Percentiles rank a stretch among this genome's conserved stretches.
Conservation (phyloP, 2,329 filamentous ascomycete genomes). For the Metarhizium robertsii region DNA sequence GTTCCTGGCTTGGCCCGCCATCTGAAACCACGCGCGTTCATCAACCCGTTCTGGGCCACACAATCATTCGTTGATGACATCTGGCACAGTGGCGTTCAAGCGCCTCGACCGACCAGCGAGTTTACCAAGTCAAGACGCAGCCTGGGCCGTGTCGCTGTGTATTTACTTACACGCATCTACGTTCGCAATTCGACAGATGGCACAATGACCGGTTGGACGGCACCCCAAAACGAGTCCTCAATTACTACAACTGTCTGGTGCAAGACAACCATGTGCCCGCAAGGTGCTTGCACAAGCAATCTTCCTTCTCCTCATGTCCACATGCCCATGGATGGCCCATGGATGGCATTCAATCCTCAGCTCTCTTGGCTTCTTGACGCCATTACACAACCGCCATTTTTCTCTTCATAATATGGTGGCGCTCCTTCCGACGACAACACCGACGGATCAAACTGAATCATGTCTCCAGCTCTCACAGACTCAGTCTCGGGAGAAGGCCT, state of each 20-base stretch:
- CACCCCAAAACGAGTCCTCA: not conserved
- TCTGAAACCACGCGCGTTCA: not conserved
- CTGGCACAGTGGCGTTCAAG: not conserved
- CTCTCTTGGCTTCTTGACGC: not conserved
- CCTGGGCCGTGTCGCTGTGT: not conserved
- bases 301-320: not conserved
- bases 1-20: not conserved
- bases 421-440: not conserved
- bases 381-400: not conserved
- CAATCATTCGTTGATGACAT: not conserved
- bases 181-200: not conserved
- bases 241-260: not conserved
- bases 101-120: not conserved
- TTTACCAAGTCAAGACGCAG: not conserved
- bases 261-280: not conserved
- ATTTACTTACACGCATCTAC: not conserved
- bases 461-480: constrained; percentile 12
- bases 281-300: not conserved
- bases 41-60: not conserved
- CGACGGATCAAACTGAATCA: constrained; percentile 2
- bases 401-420: not conserved
- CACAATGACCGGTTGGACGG: not conserved
- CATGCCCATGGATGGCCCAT: not conserved
- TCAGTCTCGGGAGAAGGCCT: constrained; percentile 30
- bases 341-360: not conserved